phyloP scores from a whole-genome alignment of 23 red algal genomes.

The Gracilaria vermiculophylla region DNA sequence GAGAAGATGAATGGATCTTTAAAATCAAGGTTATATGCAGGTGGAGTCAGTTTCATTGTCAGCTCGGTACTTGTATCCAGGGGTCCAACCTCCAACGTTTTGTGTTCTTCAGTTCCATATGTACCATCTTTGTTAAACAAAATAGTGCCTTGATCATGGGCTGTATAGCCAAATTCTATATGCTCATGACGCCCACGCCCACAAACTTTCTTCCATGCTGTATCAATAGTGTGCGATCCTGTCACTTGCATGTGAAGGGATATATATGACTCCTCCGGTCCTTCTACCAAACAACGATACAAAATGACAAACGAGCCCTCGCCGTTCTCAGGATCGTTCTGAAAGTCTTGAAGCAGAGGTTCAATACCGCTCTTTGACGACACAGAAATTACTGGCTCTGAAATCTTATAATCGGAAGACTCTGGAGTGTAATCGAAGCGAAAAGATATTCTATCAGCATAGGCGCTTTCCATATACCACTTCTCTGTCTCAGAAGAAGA shows the following conservation, averaged over 20 bases:
- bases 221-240: conserved; percentile 19
- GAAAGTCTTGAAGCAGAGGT: conserved; percentile 22
- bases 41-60: conserved; percentile 14
- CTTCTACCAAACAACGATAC: conserved; percentile 25
- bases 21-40: conserved; percentile 60
- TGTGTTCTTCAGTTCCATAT: conserved; percentile 55
- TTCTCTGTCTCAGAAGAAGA: not conserved
- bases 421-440: conserved; percentile 30
- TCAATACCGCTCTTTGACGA: conserved; percentile 18
- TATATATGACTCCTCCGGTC: conserved; percentile 4
- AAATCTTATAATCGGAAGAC: conserved; percentile 30
- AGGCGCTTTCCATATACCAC: conserved; percentile 48
- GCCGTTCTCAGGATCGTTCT: conserved; percentile 25
- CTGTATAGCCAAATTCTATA: conserved; percentile 48
- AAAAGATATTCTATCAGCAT: conserved; percentile 54
- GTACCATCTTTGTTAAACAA: conserved; percentile 60
- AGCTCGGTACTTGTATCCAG: conserved; percentile 48
- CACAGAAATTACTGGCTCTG: conserved; percentile 37
- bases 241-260: conserved; percentile 44
- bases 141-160: conserved; percentile 15
- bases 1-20: conserved; percentile 29
- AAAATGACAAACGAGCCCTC: conserved; percentile 27
- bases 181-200: conserved; percentile 38
- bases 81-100: conserved; percentile 47
- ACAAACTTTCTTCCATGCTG: conserved; percentile 70